These are phyloP conservation scores for Gynandropsis gynandra DNA, from an alignment of 345 rosid genomes.

Conservation along the genomic window DNA sequence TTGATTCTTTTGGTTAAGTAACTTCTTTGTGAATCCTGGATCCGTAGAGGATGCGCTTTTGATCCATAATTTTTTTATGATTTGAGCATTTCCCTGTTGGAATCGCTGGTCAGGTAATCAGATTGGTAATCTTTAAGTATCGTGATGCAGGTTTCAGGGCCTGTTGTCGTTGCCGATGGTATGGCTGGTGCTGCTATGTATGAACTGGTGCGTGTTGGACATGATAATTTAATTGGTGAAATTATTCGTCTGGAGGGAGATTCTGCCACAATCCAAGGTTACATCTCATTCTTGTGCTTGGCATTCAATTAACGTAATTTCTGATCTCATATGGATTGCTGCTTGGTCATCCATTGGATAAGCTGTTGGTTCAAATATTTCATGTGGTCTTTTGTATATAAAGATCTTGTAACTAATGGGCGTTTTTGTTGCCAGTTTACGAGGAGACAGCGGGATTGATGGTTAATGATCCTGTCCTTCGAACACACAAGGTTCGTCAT, in stretches of 20 bases:
- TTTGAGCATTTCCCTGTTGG: slow-evolving; percentile 5
- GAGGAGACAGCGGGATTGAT: slow-evolving; percentile 95
- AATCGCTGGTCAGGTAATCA: not conserved
- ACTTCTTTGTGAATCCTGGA: slow-evolving; percentile 10
- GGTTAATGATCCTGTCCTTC: slow-evolving; percentile 92
- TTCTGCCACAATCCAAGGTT: slow-evolving; percentile 99
- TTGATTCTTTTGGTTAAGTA: slow-evolving; percentile 4
- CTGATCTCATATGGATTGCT: not conserved
- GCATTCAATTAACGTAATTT: too few species aligned
- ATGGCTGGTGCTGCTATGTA: slow-evolving; percentile 99
- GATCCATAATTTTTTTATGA: slow-evolving; percentile 16
- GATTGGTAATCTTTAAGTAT: slow-evolving; percentile 14
- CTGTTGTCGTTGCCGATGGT: slow-evolving; percentile 98
- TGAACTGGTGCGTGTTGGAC: slow-evolving; percentile 96
- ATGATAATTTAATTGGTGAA: slow-evolving; percentile 94
- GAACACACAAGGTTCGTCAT: slow-evolving; percentile 68
- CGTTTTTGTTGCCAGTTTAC: slow-evolving; percentile 46
- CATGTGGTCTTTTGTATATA: slow-evolving; percentile 3
- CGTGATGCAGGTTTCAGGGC: slow-evolving; percentile 84
- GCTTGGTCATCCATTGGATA: not conserved
- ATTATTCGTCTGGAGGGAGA: slow-evolving; percentile 98
- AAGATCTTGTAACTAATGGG: not conserved
- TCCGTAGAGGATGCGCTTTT: not conserved
- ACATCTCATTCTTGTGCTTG: slow-evolving; percentile 12
- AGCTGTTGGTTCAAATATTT: not conserved